phyloP scores from a whole-genome alignment of 1,284 basidiomycete species.

The Pascua sp. region DNA sequence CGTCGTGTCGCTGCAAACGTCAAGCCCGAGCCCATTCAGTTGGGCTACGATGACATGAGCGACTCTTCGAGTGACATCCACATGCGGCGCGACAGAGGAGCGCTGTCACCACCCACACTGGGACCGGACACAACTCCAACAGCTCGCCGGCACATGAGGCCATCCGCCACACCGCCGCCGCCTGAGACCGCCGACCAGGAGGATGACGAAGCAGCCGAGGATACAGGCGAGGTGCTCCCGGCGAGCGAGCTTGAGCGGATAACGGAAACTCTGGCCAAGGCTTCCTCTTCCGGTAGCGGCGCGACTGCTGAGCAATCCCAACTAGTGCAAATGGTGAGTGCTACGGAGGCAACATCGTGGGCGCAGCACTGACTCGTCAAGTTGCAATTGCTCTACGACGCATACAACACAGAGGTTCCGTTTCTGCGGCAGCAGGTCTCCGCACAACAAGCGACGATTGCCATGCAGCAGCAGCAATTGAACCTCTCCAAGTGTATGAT shows the following conservation, averaged over 20 bases:
- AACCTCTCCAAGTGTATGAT: constrained; percentile 29
- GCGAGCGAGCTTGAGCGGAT: constrained; percentile 19
- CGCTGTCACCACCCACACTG: too few relatives aligned
- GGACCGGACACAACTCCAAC: too few relatives aligned
- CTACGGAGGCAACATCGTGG: too few relatives aligned
- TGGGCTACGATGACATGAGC: constrained; percentile 10
- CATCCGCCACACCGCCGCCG: too few relatives aligned
- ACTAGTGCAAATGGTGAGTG: constrained; percentile 30
- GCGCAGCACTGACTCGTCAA: constrained; percentile 11
- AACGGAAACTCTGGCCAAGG: constrained; percentile 12
- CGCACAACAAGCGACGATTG: constrained; percentile 40
- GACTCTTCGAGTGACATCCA: background rate
- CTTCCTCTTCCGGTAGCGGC: too few relatives aligned
- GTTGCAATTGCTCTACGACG: constrained; percentile 32
- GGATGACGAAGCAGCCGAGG: background rate
- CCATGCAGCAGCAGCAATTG: constrained; percentile 38
- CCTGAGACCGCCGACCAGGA: background rate
- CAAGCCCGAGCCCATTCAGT: background rate
- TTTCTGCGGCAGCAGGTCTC: constrained; percentile 34
- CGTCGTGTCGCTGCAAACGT: background rate
- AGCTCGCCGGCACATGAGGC: too few relatives aligned
- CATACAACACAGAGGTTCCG: constrained; percentile 26
- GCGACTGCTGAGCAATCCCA: constrained; percentile 9
- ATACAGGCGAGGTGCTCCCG: constrained; percentile 3
- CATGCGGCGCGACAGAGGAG: too few relatives aligned